A percentile compares a stretch with the other conserved stretches of the same genome.
Evolutionary conservation across 345 rosid species (phyloP).

Genomic region (Rhodomyrtus tomentosa): DNA sequence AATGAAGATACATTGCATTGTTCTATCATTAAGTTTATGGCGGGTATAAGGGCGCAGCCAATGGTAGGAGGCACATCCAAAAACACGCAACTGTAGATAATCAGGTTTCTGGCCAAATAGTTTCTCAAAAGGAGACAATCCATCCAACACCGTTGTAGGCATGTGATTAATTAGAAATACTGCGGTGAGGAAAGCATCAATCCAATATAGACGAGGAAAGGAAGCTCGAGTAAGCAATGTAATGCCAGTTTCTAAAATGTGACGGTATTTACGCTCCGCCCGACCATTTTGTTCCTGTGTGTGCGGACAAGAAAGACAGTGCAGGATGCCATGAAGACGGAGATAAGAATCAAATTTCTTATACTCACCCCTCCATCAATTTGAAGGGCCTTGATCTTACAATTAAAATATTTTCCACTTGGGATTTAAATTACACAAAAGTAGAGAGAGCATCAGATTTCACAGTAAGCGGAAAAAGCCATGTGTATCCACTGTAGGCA

Average conservation of each 20-base stretch:
- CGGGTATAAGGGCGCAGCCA: too few species aligned
- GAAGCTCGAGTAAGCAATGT: not conserved
- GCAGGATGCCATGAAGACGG: not conserved
- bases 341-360: not conserved
- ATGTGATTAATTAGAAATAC: too few species aligned
- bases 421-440: not conserved
- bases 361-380: not conserved
- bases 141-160: too few species aligned
- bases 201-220: too few species aligned
- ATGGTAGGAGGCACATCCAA: too few species aligned
- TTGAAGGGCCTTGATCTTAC: not conserved
- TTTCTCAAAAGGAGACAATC: too few species aligned
- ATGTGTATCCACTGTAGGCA: not conserved
- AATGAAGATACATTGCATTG: too few species aligned
- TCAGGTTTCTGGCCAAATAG: too few species aligned
- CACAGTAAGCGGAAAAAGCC: not conserved
- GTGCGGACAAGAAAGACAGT: not conserved
- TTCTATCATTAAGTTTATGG: too few species aligned
- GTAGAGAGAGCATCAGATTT: not conserved
- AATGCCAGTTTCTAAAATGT: not conserved
- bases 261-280: not conserved
- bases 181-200: too few species aligned
- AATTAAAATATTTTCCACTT: not conserved
- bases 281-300: not conserved
- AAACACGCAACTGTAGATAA: too few species aligned